These are phyloP conservation scores for Eudorina sp. DNA, from an alignment of 139 green algal species.

Conservation along the genomic window DNA sequence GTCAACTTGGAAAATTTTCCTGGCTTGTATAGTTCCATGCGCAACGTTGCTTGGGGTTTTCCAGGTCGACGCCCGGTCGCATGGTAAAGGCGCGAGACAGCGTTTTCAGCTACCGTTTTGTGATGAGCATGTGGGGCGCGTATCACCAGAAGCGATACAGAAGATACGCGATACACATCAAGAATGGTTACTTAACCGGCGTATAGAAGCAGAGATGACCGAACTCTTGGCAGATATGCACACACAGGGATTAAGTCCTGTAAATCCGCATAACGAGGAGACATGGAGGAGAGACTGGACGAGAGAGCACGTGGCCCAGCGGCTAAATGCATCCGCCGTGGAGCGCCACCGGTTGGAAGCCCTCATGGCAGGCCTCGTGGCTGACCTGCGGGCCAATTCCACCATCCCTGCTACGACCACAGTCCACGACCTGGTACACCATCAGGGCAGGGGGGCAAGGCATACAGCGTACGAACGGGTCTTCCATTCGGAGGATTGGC, in stretches of 20 bases:
- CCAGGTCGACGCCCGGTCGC: no score
- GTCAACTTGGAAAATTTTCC: no score
- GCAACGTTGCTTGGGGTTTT: no score
- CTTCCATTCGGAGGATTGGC: neutral
- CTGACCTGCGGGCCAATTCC: neutral
- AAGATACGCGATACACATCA: conserved; percentile 1
- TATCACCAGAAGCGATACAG: neutral
- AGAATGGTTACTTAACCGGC: conserved; percentile 3
- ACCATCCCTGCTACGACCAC: neutral
- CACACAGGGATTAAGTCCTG: no score
- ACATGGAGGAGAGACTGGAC: conserved; percentile 9
- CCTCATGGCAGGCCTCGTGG: neutral
- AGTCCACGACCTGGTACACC: conserved; percentile 1
- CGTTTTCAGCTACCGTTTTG: conserved; percentile 1
- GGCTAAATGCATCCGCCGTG: neutral
- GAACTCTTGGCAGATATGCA: neutral
- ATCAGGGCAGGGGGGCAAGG: neutral
- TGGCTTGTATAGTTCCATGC: no score
- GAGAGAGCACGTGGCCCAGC: neutral
- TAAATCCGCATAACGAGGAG: no score
- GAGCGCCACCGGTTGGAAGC: neutral
- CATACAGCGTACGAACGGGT: neutral
- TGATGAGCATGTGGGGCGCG: neutral
- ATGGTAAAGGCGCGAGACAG: neutral
- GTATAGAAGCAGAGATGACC: neutral